Evolutionary conservation across 352 stramenopile species (phyloP), one percentile per base, ranked within the genome.

Genomic region (Hyaloperonospora brassicae): DNA sequence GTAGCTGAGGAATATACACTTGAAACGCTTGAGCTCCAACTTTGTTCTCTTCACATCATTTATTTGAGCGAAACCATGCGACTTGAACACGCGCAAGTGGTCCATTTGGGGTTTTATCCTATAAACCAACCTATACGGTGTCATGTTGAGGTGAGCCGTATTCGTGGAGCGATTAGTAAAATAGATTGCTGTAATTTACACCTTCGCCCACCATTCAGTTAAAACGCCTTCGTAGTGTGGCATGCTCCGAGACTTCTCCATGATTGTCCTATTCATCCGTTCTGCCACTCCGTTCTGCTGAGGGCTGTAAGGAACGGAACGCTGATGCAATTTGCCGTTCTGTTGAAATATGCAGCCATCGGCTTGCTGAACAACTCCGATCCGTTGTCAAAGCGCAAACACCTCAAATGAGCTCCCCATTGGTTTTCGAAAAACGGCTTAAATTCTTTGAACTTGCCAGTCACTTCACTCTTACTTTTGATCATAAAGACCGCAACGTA

Each of bases 1-100:
- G 43, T 70, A 68, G 0, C 54, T 55, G 4, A 70, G 44, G 14
- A 72, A 55, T 21, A 61, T 55, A 12, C 61, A 70, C 12, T 23
- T 55, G 14, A 59, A 62, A n/a, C 43, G 59, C 50, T 71, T 71
- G 1, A 48, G 23, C 11, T 61, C 50, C 1, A 76, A 36, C 38
- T 71, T 71, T 10, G 61, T 57, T 8, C 61, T 47, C 39, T 65
- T 68, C 2, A 31, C 46, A 13, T 66, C 38, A 30, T 62, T 52
- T 5, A 72, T 48, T 14, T 64, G 58, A 22, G 50, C 57, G n/a
- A 62, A 73, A 0, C 35, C 61, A 0, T 54, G 47, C 13, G 50
- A 70, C 11, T 52, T 57, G 25, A 70, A 70, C 6, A 76, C 63
- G 17, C 55, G 50, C 6, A 68, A 14, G 22, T 70, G 39, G 0